Evolutionary conservation across 1,284 basidiomycete species (phyloP), one percentile per base, ranked within the genome.

Genomic region (Cutaneotrichosporon sp.): DNA sequence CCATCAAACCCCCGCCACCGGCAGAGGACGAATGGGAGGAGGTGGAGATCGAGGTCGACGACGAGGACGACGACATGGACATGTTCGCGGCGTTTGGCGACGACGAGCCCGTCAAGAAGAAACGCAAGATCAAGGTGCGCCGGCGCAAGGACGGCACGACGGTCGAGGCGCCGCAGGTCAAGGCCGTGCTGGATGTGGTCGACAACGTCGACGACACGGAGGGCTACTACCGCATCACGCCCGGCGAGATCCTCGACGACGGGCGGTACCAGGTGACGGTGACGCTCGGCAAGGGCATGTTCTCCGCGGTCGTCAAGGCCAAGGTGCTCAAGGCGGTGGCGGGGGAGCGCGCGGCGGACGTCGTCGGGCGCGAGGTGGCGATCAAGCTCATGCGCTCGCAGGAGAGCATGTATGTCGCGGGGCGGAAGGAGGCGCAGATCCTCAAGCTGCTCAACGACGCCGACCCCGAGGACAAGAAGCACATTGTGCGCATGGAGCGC

Each of bases 351-450:
- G 88, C 69, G 72, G 80, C 72, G 45, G 77, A 76, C 64, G 74
- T 77, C 11, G 87, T 78, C 6, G 75, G 75, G 16, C 86, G 85
- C 69, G 95, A 99, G 74, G 95, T 99, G 2, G 97, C 97, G 0
- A 97, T 99, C 81, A 99, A 99, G 80, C 94, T 99, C 67, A 89
- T 98, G 54, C 84, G 97, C 38, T 89, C 88, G 69, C 97, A 99
- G 76, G 95, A 99, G 78, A 92, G 91, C 46, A 99, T 99, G 97
- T 91, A 92, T 80, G 92, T 94, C 61, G 94, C 95, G 29, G 97
- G 95, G 7, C 80, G 90, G 71, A 98, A 98, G 76, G 97, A 99
- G 77, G 89, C 87, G 0, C 87, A 89, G 72, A 95, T 97, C 51
- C 82, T 99, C 52, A 87, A 89, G 68, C 93, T 91, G 74, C 83